Percentiles rank a stretch among this genome's conserved stretches.
Conservation (phyloP, 2,329 filamentous ascomycete genomes). For the Colletotrichum tofieldiae region DNA sequence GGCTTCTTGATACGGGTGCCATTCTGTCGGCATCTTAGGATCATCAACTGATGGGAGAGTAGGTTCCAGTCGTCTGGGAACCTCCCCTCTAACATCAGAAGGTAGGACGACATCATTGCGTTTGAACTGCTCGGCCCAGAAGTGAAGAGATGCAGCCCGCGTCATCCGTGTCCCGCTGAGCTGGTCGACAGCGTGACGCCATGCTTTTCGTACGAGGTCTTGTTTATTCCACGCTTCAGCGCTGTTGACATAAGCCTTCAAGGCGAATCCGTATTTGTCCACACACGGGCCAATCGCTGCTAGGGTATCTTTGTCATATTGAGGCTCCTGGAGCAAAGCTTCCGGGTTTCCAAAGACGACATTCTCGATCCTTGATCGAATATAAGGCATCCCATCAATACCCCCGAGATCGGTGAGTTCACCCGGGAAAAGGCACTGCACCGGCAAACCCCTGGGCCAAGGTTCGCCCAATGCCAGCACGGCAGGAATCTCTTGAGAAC, state of each 20-base stretch:
- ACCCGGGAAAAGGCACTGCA: conserved; percentile 4
- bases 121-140: not conserved
- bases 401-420: not conserved
- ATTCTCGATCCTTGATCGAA: not conserved
- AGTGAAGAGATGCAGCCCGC: conserved; percentile 33
- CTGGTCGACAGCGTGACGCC: conserved; percentile 14
- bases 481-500: conserved; percentile 11
- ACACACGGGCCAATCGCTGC: conserved; percentile 9
- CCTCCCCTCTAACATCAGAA: not conserved
- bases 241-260: conserved; percentile 6
- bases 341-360: conserved; percentile 7
- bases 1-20: not conserved
- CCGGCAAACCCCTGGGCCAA: conserved; percentile 16
- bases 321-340: not conserved
- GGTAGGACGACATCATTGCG: not conserved
- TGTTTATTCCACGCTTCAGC: not conserved
- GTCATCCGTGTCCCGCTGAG: conserved; percentile 7
- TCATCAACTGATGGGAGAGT: not conserved
- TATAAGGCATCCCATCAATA: not conserved
- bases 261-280: conserved; percentile 15
- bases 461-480: conserved; percentile 1
- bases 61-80: not conserved
- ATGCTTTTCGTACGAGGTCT: conserved; percentile 13
- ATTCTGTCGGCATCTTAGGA: conserved; percentile 7
- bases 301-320: not conserved